Conservation (phyloP, 306 rosid genomes). For the Dicorynia guianensis region DNA sequence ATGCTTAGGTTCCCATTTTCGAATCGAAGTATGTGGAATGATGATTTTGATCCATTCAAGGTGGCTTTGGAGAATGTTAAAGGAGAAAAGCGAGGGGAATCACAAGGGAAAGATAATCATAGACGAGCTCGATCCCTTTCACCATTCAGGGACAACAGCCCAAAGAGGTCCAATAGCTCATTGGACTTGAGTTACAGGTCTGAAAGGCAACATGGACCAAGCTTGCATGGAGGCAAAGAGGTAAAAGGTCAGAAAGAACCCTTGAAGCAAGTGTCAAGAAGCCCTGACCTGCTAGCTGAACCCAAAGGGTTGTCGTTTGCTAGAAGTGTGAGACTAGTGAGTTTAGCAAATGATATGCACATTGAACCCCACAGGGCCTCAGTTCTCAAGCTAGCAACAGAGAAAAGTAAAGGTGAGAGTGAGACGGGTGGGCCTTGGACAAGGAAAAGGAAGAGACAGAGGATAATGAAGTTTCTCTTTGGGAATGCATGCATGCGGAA, state of each 20-base stretch:
- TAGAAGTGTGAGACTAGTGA: constrained; percentile 52
- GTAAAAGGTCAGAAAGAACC: constrained; percentile 31
- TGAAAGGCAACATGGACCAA: constrained; percentile 23
- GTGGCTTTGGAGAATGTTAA: constrained; percentile 71
- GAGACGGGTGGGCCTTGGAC: constrained; percentile 41
- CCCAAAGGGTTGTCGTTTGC: constrained; percentile 63
- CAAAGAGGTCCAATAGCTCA: constrained; percentile 1
- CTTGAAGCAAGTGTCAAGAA: constrained; percentile 28
- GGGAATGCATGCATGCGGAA: constrained; percentile 36
- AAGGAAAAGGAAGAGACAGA: constrained; percentile 49
- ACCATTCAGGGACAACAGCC: constrained; percentile 36
- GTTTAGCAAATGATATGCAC: constrained; percentile 36
- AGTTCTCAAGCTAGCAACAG: constrained; percentile 31
- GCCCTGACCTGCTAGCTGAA: constrained; percentile 42
- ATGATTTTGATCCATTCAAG: constrained; percentile 88
- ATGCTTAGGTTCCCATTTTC: constrained; percentile 48
- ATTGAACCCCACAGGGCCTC: constrained; percentile 15
- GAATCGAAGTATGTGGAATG: constrained; percentile 59
- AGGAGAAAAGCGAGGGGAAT: constrained; percentile 53
- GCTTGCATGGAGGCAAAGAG: neutral
- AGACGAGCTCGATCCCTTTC: constrained; percentile 60
- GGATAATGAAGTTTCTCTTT: constrained; percentile 48
- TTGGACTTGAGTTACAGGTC: constrained; percentile 22
- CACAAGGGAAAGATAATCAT: constrained; percentile 30
- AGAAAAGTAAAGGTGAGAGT: constrained; percentile 35